Percentiles rank a stretch among this genome's conserved stretches.
phyloP scores from a whole-genome alignment of 2,329 filamentous ascomycete species.

The Xylariaceae sp. region DNA sequence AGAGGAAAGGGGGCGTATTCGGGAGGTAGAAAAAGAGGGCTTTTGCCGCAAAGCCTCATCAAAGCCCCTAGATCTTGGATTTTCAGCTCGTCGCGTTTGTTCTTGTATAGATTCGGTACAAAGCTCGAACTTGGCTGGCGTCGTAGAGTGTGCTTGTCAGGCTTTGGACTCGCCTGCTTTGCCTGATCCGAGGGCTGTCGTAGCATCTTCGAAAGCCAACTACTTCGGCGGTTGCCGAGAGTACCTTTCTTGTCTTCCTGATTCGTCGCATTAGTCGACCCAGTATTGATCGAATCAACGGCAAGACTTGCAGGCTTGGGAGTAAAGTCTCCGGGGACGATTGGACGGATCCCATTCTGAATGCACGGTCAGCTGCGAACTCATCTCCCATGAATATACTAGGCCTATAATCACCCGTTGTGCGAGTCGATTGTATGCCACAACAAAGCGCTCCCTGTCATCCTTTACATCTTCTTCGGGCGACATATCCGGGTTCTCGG shows the following conservation, averaged over 20 bases:
- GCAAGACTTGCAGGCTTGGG: conserved; percentile 20
- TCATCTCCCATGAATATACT: neutral
- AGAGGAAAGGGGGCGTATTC: conserved; percentile 55
- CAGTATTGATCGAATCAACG: neutral
- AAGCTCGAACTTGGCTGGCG: conserved; percentile 54
- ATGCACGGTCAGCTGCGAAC: conserved; percentile 1
- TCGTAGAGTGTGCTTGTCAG: conserved; percentile 29
- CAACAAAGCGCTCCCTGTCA: conserved; percentile 44
- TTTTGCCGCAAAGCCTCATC: conserved; percentile 58
- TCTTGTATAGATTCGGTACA: conserved; percentile 39
- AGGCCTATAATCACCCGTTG: conserved; percentile 42
- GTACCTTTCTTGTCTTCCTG: conserved; percentile 1
- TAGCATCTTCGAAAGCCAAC: conserved; percentile 38
- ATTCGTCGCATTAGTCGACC: neutral
- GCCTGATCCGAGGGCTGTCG: conserved; percentile 30
- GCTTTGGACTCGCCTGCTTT: conserved; percentile 27
- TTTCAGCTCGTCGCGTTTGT: conserved; percentile 42
- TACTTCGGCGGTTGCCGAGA: conserved; percentile 27
- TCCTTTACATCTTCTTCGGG: conserved; percentile 47
- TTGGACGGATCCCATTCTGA: conserved; percentile 48
- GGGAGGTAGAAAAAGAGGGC: conserved; percentile 53
- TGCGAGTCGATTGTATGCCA: conserved; percentile 57
- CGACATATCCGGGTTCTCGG: conserved; percentile 43
- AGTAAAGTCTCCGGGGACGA: conserved; percentile 29
- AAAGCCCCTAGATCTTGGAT: conserved; percentile 52